These are phyloP conservation scores for Vitis hybrid DNA, from an alignment of 177 flowering plant genomes.

Conservation along the genomic window DNA sequence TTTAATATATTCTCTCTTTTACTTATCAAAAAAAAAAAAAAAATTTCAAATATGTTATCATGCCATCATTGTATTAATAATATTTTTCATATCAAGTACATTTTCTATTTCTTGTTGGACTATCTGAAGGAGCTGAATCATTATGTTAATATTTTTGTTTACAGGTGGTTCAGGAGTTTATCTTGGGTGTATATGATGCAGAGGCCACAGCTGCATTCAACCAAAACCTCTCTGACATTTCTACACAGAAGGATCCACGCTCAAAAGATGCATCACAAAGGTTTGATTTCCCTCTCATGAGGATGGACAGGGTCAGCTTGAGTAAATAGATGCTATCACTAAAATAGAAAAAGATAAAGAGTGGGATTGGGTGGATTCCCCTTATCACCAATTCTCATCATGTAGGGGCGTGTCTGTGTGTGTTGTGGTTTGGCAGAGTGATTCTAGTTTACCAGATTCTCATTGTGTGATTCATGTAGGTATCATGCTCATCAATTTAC, in stretches of 20 bases:
- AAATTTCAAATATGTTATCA: too few species aligned
- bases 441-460: too few species aligned
- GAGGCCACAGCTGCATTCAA: constrained; percentile 81
- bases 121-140: too few species aligned
- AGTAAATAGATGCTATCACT: not conserved
- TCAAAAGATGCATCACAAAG: constrained; percentile 93
- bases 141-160: constrained; percentile 1
- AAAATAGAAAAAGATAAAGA: not conserved
- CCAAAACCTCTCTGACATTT: constrained; percentile 70
- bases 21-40: too few species aligned
- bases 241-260: constrained; percentile 88
- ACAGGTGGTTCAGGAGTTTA: constrained; percentile 85
- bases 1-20: too few species aligned
- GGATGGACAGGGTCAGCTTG: not conserved
- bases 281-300: constrained; percentile 30
- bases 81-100: too few species aligned
- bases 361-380: not conserved
- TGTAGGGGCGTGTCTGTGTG: not conserved
- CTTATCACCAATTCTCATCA: too few species aligned
- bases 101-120: too few species aligned
- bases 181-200: constrained; percentile 79
- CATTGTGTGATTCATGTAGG: constrained; percentile 35
- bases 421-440: not conserved
- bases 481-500: constrained; percentile 90
- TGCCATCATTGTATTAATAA: too few species aligned